Base-by-base conservation (phyloP, 208 protist genomes). In the Crithidia thermophila region DNA sequence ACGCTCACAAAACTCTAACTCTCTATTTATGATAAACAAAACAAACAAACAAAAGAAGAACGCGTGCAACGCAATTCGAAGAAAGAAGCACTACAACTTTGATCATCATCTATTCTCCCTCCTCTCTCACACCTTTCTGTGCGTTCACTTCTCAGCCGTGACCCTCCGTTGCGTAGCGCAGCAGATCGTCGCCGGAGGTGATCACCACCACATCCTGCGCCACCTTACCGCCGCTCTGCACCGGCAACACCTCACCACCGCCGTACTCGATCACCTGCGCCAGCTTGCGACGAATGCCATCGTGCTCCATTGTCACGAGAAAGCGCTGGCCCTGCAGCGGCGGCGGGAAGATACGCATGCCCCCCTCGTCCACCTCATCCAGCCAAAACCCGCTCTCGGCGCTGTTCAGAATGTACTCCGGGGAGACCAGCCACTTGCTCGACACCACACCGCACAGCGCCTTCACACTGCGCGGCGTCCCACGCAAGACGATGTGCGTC, bases 241-340 rank as follows among this genome's bases (percentile, higher is more conserved):
- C 28, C 36, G 64, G 40, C 45, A 94, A 47, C 34, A 94, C 80
- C 60, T 93, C 84, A 1, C 90, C 90, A 13, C 84, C 87, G 13
- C 90, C 90, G 77, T 90, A 93, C 71, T 84, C 80, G n/a, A 95
- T 85, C 42, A 95, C 85, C 71, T 91, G 78, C 63, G 71, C 74
- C 20, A 93, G 66, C 62, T 85, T 88, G 31, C 69, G 72, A 13
- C 81, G 78, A 40, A 92, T 80, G 34, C 75, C 67, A 7, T 53
- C 60, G 25, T 93, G 75, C 36, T 47, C 67, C n/a, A 89, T 66
- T 0, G 81, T 86, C 11, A 95, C 71, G 23, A 95, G 65, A 55
- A 95, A 91, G 9, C 85, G 82, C 42, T 93, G 87, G 46, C 77
- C 84, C 63, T 76, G 72, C 43, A 95, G 73, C 33, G 87, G 90